These are phyloP conservation scores for Aciculoconidium aculeatum DNA, from an alignment of 805 yeast genomes.

Conservation along the genomic window DNA sequence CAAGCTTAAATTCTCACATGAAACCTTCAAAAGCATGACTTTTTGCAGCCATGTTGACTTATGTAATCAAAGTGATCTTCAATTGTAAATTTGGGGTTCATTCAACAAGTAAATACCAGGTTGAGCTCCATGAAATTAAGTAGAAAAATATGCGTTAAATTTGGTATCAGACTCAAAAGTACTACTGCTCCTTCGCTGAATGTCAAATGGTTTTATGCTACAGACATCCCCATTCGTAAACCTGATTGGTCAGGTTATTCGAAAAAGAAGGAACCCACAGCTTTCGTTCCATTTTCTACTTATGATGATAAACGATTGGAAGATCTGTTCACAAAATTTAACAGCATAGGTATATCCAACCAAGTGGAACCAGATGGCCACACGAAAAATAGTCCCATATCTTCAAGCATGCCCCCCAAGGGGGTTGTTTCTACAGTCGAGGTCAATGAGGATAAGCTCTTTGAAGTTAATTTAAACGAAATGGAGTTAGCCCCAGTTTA, in stretches of 20 bases:
- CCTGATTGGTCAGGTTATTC: conserved; percentile 56
- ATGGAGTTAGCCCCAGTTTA: conserved; percentile 62
- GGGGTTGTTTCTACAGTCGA: no score
- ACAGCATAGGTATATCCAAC: no score
- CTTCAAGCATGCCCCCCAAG: conserved; percentile 1
- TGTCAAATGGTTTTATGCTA: conserved; percentile 74
- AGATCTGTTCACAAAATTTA: conserved; percentile 31
- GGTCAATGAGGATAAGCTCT: conserved; percentile 78
- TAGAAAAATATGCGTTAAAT: neutral
- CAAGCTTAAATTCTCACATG: no score
- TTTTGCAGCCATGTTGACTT: no score
- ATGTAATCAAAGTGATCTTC: no score
- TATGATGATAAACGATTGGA: conserved; percentile 64
- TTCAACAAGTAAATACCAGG: no score
- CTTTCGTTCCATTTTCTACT: conserved; percentile 62
- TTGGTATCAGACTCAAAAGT: neutral
- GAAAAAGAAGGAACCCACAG: conserved; percentile 45
- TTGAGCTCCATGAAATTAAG: no score
- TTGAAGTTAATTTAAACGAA: conserved; percentile 57
- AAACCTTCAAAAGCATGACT: no score
- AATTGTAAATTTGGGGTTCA: no score
- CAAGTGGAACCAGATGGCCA: no score
- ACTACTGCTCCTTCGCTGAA: conserved; percentile 1
- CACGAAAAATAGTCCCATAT: conserved; percentile 2
- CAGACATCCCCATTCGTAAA: conserved; percentile 66